phyloP scores from a whole-genome alignment of 306 rosid genomes.

The Fragaria iinumae region DNA sequence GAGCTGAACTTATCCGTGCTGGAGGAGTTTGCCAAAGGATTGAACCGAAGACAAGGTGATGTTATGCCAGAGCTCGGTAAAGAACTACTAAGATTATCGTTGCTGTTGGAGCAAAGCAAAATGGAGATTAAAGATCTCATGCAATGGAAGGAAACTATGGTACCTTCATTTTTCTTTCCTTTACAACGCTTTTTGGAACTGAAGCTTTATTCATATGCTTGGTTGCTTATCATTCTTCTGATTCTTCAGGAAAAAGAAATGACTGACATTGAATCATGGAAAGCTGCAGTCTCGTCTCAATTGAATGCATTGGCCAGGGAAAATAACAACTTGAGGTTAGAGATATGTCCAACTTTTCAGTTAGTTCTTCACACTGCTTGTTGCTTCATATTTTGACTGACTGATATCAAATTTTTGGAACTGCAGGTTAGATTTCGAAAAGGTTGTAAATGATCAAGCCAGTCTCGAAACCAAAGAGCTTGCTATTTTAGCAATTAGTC shows the following conservation, averaged over 20 bases:
- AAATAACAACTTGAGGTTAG: conserved; percentile 65
- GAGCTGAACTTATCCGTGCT: conserved; percentile 69
- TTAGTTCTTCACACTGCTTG: background rate
- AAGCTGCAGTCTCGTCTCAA: conserved; percentile 52
- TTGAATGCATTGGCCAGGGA: conserved; percentile 55
- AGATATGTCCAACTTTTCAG: background rate
- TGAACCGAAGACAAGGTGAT: conserved; percentile 50
- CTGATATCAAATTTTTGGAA: background rate
- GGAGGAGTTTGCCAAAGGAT: conserved; percentile 67
- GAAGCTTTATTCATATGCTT: conserved; percentile 7
- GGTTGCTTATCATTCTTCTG: conserved; percentile 16
- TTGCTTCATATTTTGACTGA: background rate
- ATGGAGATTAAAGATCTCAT: conserved; percentile 50
- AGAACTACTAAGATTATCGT: conserved; percentile 51
- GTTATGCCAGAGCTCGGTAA: conserved; percentile 57
- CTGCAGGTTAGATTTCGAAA: conserved; percentile 59
- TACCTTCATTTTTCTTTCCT: conserved; percentile 16
- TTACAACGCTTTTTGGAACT: background rate
- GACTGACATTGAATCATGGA: conserved; percentile 63
- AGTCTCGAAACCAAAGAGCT: conserved; percentile 64
- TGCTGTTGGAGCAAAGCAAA: conserved; percentile 55
- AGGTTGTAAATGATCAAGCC: conserved; percentile 53
- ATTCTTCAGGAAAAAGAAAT: conserved; percentile 55
- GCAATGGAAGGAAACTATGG: conserved; percentile 53
- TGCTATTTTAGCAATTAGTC: conserved; percentile 61